A percentile compares a stretch with the other conserved stretches of the same genome.
These are phyloP conservation scores for Geranomyces michiganensis DNA, from an alignment of 192 early-diverging fungal genomes.

Conservation along the genomic window DNA sequence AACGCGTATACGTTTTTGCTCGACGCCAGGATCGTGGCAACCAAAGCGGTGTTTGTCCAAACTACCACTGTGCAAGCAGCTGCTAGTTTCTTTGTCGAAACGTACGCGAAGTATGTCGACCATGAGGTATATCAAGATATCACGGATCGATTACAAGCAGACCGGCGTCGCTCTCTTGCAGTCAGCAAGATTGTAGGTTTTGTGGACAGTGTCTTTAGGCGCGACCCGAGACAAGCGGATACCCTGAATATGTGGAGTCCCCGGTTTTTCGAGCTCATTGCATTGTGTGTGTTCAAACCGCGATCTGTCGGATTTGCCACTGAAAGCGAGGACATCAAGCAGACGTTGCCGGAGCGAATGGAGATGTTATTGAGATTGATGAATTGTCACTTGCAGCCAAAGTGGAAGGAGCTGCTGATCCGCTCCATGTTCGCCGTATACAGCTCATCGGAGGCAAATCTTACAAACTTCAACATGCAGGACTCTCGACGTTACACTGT, in stretches of 20 bases:
- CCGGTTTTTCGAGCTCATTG: constrained; percentile 49
- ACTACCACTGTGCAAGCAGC: background rate
- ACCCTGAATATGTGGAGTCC: constrained; percentile 32
- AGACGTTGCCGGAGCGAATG: constrained; percentile 19
- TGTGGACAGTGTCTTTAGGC: constrained; percentile 15
- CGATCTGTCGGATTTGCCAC: constrained; percentile 34
- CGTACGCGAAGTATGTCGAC: background rate
- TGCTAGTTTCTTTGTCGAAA: constrained; percentile 20
- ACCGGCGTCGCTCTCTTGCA: constrained; percentile 22
- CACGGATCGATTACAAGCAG: constrained; percentile 10
- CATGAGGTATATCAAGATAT: background rate
- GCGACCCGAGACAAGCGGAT: background rate
- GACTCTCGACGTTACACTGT: background rate
- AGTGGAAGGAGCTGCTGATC: constrained; percentile 11
- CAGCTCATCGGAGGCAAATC: background rate
- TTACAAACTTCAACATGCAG: constrained; percentile 15
- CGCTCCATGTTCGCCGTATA: constrained; percentile 10
- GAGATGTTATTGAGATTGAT: constrained; percentile 26
- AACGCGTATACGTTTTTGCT: constrained; percentile 46
- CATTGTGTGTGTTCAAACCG: constrained; percentile 50
- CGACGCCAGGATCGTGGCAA: constrained; percentile 26
- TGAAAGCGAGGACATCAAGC: constrained; percentile 38
- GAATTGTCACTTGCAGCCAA: background rate
- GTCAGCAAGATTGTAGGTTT: constrained; percentile 30
- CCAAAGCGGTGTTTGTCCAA: background rate